Evolutionary conservation across 331 rosid genomes (phyloP).

Genomic region (Malus hybrid): DNA sequence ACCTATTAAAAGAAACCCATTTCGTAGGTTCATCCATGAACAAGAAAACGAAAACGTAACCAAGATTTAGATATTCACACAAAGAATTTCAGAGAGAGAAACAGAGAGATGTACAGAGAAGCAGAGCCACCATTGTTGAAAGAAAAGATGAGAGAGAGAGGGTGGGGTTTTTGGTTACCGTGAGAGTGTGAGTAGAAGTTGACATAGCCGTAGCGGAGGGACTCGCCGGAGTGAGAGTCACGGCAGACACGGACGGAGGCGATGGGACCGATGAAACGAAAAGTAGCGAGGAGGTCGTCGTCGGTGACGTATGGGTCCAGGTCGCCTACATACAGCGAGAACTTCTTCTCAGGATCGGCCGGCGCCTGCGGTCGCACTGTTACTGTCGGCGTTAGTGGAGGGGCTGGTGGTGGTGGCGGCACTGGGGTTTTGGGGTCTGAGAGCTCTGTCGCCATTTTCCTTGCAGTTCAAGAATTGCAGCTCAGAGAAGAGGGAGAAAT

Average conservation of each 20-base stretch:
- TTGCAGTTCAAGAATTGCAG: background rate
- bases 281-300: background rate
- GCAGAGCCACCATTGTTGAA: background rate
- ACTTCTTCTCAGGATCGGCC: background rate
- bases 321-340: constrained; percentile 17
- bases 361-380: background rate
- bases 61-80: background rate
- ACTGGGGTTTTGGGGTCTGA: background rate
- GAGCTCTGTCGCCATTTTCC: background rate
- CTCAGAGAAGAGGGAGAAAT: background rate
- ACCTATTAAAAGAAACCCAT: background rate
- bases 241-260: constrained; percentile 7
- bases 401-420: background rate
- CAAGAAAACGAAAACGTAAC: background rate
- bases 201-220: constrained; percentile 14
- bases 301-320: constrained; percentile 10
- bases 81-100: background rate
- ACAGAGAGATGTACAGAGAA: background rate
- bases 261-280: constrained; percentile 13
- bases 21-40: background rate
- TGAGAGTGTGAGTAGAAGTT: constrained; percentile 13
- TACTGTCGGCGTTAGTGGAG: background rate
- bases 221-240: background rate
- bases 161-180: background rate
- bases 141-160: background rate